These are phyloP conservation scores for Westerdykella sp. DNA, from an alignment of 2,329 filamentous ascomycete genomes.

Conservation along the genomic window DNA sequence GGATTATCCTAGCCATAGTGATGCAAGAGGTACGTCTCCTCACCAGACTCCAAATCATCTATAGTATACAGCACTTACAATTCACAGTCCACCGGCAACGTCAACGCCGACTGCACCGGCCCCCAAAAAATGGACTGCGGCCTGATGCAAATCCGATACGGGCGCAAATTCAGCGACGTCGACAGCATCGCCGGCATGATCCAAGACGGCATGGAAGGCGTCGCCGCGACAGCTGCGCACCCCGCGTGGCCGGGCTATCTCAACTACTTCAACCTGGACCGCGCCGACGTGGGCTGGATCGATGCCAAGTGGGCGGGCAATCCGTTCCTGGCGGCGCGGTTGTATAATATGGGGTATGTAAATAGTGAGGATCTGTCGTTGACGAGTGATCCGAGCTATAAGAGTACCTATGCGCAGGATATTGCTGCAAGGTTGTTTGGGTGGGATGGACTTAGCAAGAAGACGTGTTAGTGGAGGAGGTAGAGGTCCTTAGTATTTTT, in stretches of 20 bases:
- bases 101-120: conserved; percentile 10
- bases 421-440: conserved; percentile 12
- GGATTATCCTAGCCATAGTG: conserved; percentile 12
- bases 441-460: conserved; percentile 7
- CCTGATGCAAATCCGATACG: conserved; percentile 12
- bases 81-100: conserved; percentile 10
- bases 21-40: conserved; percentile 12
- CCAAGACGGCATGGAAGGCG: conserved; percentile 8
- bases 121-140: conserved; percentile 8
- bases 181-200: conserved; percentile 12
- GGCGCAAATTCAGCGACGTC: conserved; percentile 2
- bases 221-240: neutral
- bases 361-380: conserved; percentile 4
- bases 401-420: conserved; percentile 13
- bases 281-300: conserved; percentile 5
- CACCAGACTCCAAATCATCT: neutral
- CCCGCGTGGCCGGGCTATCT: conserved; percentile 8
- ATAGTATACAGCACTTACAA: conserved; percentile 1
- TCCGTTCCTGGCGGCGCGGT: conserved; percentile 11
- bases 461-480: no score
- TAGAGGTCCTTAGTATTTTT: no score
- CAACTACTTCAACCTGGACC: conserved; percentile 8
- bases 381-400: neutral
- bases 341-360: conserved; percentile 12
- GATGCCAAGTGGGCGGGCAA: conserved; percentile 6